A percentile compares a stretch with the other conserved stretches of the same genome.
Conservation (phyloP, 1,284 basidiomycete genomes). For the Phellopilus nigrolimitatus region DNA sequence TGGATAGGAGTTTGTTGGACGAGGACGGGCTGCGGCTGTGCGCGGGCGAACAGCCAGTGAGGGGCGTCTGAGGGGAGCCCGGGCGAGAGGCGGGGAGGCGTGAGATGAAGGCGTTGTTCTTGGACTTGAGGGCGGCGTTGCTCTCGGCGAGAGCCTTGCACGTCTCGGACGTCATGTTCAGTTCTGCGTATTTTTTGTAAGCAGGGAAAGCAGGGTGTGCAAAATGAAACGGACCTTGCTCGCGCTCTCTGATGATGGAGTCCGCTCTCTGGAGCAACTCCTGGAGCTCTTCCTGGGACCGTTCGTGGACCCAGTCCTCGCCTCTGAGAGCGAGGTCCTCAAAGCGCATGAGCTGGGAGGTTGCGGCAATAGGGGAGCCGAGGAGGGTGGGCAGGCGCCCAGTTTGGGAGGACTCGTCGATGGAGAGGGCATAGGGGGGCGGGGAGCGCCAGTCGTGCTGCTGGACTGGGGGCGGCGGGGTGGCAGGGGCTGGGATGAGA, state of each 20-base stretch:
- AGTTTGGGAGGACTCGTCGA: not conserved
- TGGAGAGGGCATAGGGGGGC: constrained; percentile 17
- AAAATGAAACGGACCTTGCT: constrained; percentile 47
- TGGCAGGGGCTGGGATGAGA: not conserved
- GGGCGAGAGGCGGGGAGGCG: constrained; percentile 44
- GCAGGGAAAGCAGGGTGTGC: not conserved
- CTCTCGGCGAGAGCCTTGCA: constrained; percentile 66
- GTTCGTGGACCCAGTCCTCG: constrained; percentile 4
- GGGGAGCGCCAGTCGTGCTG: constrained; percentile 11
- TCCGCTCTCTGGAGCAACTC: constrained; percentile 64
- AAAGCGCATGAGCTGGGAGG: constrained; percentile 8
- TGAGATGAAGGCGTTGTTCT: constrained; percentile 61
- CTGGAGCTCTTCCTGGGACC: constrained; percentile 67
- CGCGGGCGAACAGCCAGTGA: constrained; percentile 25
- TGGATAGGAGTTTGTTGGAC: no score
- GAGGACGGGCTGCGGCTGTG: constrained; percentile 21
- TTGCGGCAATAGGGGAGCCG: constrained; percentile 17
- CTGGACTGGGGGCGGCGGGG: not conserved
- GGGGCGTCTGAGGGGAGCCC: constrained; percentile 31
- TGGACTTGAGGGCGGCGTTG: constrained; percentile 61
- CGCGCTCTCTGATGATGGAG: constrained; percentile 68
- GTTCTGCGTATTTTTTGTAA: constrained; percentile 40
- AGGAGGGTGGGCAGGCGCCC: constrained; percentile 7
- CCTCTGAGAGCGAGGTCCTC: not conserved
- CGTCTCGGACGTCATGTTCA: constrained; percentile 60